These are phyloP conservation scores for Debaryomyces subglobosus DNA, from an alignment of 1,139 yeast species.

Conservation along the genomic window DNA sequence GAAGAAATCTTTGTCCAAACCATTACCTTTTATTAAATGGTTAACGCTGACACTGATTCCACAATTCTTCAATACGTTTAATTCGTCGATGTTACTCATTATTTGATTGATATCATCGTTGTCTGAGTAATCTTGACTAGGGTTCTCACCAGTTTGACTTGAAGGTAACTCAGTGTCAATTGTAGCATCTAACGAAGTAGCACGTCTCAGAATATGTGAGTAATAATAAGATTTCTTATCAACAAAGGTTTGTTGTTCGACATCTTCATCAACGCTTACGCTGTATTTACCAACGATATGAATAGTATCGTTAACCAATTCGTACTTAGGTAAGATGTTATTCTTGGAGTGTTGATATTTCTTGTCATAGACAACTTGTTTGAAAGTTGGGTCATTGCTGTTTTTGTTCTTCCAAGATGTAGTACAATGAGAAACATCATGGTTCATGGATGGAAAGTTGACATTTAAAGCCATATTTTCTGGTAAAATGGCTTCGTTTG, in stretches of 20 bases:
- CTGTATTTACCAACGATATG: slow-evolving; percentile 15
- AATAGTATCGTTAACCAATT: slow-evolving; percentile 11
- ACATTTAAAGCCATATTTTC: slow-evolving; percentile 22
- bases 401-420: slow-evolving; percentile 15
- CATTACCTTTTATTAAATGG: slow-evolving; percentile 17
- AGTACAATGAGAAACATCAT: slow-evolving; percentile 29
- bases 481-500: background rate
- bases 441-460: slow-evolving; percentile 37
- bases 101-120: slow-evolving; percentile 16
- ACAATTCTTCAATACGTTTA: slow-evolving; percentile 21
- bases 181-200: slow-evolving; percentile 5
- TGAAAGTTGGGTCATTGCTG: slow-evolving; percentile 15
- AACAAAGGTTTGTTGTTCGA: slow-evolving; percentile 17
- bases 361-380: slow-evolving; percentile 9
- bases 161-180: slow-evolving; percentile 4
- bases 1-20: slow-evolving; percentile 14
- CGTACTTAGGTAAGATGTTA: slow-evolving; percentile 15
- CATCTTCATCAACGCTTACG: slow-evolving; percentile 11
- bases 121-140: slow-evolving; percentile 15
- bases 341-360: background rate
- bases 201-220: slow-evolving; percentile 15
- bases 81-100: slow-evolving; percentile 16
- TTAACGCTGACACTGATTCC: slow-evolving; percentile 25
- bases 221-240: slow-evolving; percentile 24
- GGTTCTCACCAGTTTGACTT: slow-evolving; percentile 4